Evolutionary conservation across 2,329 filamentous ascomycete genomes (phyloP), one percentile per base, ranked within the genome.

Genomic region (Pyrenophora teres): DNA sequence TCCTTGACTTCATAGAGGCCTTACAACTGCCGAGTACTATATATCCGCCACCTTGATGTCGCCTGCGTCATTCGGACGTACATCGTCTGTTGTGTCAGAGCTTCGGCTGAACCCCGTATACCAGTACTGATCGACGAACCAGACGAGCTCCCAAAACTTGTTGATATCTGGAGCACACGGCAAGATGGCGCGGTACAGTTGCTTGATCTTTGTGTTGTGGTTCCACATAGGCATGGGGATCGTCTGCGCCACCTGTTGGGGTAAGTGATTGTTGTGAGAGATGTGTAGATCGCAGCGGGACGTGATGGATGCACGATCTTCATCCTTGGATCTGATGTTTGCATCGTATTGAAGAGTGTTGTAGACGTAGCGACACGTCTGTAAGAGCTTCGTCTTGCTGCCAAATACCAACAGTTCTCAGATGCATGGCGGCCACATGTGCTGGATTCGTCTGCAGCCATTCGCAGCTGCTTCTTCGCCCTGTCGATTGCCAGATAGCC

Each of bases 351-450:
- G 8, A 55, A 18, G 1, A 78, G 54, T 16, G 69, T 77, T 5
- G 72, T 73, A 54, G 77, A 78, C 6, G 76, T 76, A 9, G 69
- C 63, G 19, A 77, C 46, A 78, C 77, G 33, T 76, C 69, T 27
- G 56, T 50, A 0, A 66, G 60, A 3, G 65, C 59, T 66, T 74
- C 75, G 13, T 45, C 47, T 18, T 76, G 69, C 64, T 75, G 73
- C 42, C 75, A 74, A 37, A 69, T 64, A 50, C 78, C 76, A 54
- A 78, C 78, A 36, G 77, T 78, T 15, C 77, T 76, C 2, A 79
- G 55, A 58, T 79, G 76, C 75, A 78, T 78, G 8, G 74, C 77
- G 48, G 79, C 73, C 21, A 79, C 72, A 56, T 79, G 75, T 2
- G 77, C 75, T 0, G 74, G 74, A 54, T 76, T 78, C 12, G 31